These are phyloP conservation scores for Hypholoma sublateritium DNA, from an alignment of 768 basidiomycete genomes.

Conservation along the genomic window DNA sequence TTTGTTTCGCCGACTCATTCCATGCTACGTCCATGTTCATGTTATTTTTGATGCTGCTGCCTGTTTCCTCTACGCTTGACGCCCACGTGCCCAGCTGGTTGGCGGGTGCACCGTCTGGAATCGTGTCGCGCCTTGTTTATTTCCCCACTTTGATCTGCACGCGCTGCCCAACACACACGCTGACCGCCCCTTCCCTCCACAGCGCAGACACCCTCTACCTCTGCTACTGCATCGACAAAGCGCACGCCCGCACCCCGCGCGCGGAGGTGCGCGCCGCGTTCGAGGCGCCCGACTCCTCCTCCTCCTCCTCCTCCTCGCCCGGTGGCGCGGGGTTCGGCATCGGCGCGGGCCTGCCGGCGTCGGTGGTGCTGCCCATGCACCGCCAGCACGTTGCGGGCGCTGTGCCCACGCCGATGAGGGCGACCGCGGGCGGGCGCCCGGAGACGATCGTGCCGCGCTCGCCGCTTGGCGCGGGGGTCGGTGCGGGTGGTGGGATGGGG, in stretches of 20 bases:
- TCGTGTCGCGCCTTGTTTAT: too few relatives aligned
- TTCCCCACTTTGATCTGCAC: too few relatives aligned
- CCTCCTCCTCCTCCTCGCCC: too few relatives aligned
- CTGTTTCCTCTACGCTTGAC: too few relatives aligned
- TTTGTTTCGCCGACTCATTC: too few relatives aligned
- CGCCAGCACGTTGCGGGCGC: constrained; percentile 6
- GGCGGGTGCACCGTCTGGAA: too few relatives aligned
- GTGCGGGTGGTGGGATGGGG: neutral
- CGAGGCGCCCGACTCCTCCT: constrained; percentile 29
- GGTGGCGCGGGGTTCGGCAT: neutral
- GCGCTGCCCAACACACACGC: too few relatives aligned
- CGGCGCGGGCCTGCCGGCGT: neutral
- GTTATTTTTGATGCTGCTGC: too few relatives aligned
- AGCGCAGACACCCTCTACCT: constrained; percentile 47
- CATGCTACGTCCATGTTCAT: too few relatives aligned
- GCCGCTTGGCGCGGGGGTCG: constrained; percentile 12
- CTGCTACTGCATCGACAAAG: constrained; percentile 52
- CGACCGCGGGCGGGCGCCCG: constrained; percentile 1
- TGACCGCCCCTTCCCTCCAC: neutral
- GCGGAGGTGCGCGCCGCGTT: constrained; percentile 44
- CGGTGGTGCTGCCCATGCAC: constrained; percentile 7
- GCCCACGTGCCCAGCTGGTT: too few relatives aligned
- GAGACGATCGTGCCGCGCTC: constrained; percentile 28
- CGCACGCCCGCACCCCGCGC: constrained; percentile 35
- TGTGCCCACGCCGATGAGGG: neutral